Conservation (phyloP, 768 basidiomycete species). For the Collybiopsis confluens region DNA sequence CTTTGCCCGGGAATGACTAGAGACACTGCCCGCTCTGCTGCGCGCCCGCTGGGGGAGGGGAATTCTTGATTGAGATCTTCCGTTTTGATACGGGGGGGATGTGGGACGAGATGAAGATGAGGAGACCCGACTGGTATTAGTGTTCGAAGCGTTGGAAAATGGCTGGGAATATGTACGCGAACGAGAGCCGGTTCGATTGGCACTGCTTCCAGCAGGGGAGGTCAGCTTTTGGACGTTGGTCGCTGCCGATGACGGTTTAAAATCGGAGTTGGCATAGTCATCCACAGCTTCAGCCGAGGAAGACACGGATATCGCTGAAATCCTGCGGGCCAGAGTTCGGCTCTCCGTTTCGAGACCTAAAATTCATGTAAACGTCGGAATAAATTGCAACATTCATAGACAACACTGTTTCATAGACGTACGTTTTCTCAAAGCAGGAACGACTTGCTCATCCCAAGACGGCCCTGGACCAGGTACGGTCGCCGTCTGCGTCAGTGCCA, state of each 20-base stretch:
- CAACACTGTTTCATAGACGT: conserved; percentile 21
- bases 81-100: conserved; percentile 13
- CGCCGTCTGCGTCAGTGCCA: conserved; percentile 43
- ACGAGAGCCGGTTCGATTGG: conserved; percentile 30
- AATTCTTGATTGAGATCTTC: conserved; percentile 25
- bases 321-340: conserved; percentile 67
- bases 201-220: conserved; percentile 14
- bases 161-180: conserved; percentile 66
- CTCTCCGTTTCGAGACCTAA: conserved; percentile 80
- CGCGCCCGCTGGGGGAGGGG: conserved; percentile 46
- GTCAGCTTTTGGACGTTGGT: conserved; percentile 12
- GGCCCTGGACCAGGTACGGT: conserved; percentile 35
- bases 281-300: conserved; percentile 38
- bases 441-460: conserved; percentile 80
- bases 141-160: conserved; percentile 19
- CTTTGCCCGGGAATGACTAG: not conserved
- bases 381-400: conserved; percentile 11
- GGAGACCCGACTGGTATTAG: conserved; percentile 29
- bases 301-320: conserved; percentile 68
- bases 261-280: not conserved
- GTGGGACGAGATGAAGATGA: conserved; percentile 39
- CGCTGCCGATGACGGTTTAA: conserved; percentile 11
- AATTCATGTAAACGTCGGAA: conserved; percentile 11
- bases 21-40: conserved; percentile 33
- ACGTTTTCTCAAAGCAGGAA: conserved; percentile 79